Evolutionary conservation across 1,284 basidiomycete species (phyloP), one percentile per base, ranked within the genome.

Genomic region (Mycocalia duriaeana): DNA sequence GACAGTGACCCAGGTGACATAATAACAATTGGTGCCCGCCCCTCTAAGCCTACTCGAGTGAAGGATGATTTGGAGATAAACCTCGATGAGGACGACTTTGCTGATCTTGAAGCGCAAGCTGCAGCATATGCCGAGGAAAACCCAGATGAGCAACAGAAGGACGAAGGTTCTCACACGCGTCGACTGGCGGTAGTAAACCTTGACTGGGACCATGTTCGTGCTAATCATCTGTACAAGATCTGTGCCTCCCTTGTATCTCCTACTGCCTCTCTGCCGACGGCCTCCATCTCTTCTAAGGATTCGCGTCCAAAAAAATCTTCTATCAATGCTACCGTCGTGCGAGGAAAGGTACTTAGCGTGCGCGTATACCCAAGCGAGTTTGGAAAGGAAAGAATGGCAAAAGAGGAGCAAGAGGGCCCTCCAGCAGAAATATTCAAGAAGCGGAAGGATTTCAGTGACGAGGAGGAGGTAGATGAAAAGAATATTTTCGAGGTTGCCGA

Each of bases 151-250:
- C 34, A 50, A 6, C n/a, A n/a, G n/a, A 45, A 48, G 35, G 52
- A 46, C n/a, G 67, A 68, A 22, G 63, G 54, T 2, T 63, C 70
- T n/a, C 73, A 73, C n/a, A 91, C 91, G 1, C 77, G 73, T 40
- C 79, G 95, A 11, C 69, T 98, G 5, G 96, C 95, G 0, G 82
- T 89, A 23, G 95, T 99, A 56, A 98, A 99, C 64, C 79, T 99
- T 50, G 96, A 99, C 69, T 99, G 96, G 96, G 96, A 99, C 66
- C 82, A 98, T 68, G 82, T 99, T 47, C 87, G 89, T 42, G 92
- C 95, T 1, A 73, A 73, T 26, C 94, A 99, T 65, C 72, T 99
- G 20, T 97, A 82, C 79, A 93, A 91, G 66, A 90, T 99, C 36
- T 94, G 93, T 67, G 84, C 91, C 26, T 97, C 94, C 3, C 79